Base-by-base conservation (phyloP, 106 monocot species). In the Dioscorea alata region DNA sequence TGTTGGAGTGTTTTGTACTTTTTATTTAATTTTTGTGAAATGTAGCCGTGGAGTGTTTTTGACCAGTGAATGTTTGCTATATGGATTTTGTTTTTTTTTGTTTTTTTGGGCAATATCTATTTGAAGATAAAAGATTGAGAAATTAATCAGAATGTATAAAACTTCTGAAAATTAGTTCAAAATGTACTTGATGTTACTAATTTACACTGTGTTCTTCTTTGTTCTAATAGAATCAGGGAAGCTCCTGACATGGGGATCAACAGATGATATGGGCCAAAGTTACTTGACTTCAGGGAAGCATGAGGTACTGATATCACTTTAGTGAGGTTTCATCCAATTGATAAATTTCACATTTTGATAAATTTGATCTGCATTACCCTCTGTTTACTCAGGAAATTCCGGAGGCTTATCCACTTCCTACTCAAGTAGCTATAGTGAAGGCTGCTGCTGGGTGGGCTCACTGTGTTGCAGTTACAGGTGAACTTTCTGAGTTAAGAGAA, bases 361-460 rank as follows among this genome's bases (percentile, higher is more conserved):
- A 12, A 23, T 50, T 2, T 42, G 42, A 42, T 5, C 20, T n/a
- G 2, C 14, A 16, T 17, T 18, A 13, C 4, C 32, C 51, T 23
- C 6, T 51, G 8, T n/a, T 53, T 22, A 59, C n/a, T 59, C 79
- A 99, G 99, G 92, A 99, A 67, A 87, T 65, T 52, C 99, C 99
- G 59, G 92, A 90, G 48, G 71, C 85, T 31, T 99, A 93, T 82
- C 85, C 90, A 69, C 87, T 93, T 61, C 92, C 84, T 33, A 85
- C 50, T 68, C 92, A 85, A 66, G 74, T 33, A 18, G 16, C 73
- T 15, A 75, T 99, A 49, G 77, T 93, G 32, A 81, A 80, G 23
- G 99, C 93, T 48, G 89, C 86, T 67, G 92, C 92, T 71, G 99
- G 99, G 50, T 99, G 93, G 99, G 89, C 99, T 67, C 99, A 99